A percentile compares a stretch with the other conserved stretches of the same genome.
These are phyloP conservation scores for Globisporangium abappressorium DNA, from an alignment of 352 stramenopile genomes.

Conservation along the genomic window DNA sequence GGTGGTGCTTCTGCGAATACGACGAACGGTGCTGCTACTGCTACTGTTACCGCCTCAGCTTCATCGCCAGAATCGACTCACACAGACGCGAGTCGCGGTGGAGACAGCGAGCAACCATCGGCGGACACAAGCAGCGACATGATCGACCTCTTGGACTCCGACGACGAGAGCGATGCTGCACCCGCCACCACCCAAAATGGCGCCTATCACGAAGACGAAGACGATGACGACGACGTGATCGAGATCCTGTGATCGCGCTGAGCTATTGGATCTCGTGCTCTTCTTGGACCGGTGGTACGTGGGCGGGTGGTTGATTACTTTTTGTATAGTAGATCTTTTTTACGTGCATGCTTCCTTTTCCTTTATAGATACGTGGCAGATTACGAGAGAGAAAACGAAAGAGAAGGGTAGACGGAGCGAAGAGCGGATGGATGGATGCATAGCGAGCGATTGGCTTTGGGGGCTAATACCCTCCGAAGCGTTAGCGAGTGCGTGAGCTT, in stretches of 20 bases:
- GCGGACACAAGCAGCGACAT: slow-evolving; percentile 37
- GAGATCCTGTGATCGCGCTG: slow-evolving; percentile 17
- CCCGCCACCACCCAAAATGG: slow-evolving; percentile 2
- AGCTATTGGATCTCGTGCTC: background rate
- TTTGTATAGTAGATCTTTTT: background rate
- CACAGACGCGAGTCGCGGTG: slow-evolving; percentile 21
- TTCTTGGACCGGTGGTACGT: background rate
- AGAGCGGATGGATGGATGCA: background rate
- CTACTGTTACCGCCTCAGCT: slow-evolving; percentile 3
- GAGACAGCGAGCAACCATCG: slow-evolving; percentile 7
- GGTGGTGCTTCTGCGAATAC: background rate
- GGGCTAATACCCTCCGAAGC: too few species aligned
- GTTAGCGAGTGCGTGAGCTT: too few species aligned
- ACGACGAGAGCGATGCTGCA: slow-evolving; percentile 31
- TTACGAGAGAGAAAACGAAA: background rate
- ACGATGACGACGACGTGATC: slow-evolving; percentile 20
- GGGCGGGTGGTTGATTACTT: background rate
- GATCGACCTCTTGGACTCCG: slow-evolving; percentile 61
- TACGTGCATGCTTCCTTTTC: background rate
- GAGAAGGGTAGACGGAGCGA: background rate
- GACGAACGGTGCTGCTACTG: slow-evolving; percentile 6
- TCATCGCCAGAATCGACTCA: slow-evolving; percentile 17
- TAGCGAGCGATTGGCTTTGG: too few species aligned
- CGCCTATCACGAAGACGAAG: background rate
- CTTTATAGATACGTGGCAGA: background rate